Conservation (phyloP, 116 monocot species). For the Dioscorea cayenensis region DNA sequence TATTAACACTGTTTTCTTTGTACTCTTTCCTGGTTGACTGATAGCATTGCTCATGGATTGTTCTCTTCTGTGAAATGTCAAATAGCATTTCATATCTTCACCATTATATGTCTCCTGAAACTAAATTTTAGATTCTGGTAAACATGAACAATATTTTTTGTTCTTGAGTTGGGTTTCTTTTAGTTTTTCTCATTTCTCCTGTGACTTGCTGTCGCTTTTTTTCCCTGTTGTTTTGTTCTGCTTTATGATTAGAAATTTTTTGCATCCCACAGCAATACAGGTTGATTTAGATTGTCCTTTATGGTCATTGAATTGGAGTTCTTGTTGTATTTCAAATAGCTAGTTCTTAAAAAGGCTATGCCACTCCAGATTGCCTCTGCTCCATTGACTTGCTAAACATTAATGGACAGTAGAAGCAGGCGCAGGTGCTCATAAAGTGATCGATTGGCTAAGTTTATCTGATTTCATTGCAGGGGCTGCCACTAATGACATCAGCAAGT, state of each 20-base stretch:
- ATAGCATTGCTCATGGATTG: too few relatives aligned
- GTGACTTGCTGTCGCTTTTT: neutral
- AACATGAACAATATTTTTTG: neutral
- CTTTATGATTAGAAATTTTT: neutral
- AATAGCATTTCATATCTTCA: too few relatives aligned
- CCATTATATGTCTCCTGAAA: too few relatives aligned
- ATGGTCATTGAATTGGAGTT: neutral
- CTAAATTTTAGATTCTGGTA: neutral
- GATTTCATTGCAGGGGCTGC: slow-evolving; percentile 57
- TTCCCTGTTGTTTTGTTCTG: neutral
- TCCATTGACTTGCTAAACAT: neutral
- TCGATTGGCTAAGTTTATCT: neutral
- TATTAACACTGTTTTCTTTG: too few relatives aligned
- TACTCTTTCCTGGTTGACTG: too few relatives aligned
- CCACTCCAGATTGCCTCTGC: neutral
- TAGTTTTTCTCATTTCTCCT: neutral
- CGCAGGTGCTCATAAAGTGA: neutral
- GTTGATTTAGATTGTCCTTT: neutral
- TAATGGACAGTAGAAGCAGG: neutral
- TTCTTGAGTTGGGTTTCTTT: neutral
- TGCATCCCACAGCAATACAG: neutral
- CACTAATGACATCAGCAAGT: slow-evolving; percentile 25
- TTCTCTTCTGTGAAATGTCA: too few relatives aligned
- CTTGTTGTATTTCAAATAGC: neutral
- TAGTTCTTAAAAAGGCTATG: too few relatives aligned